Percentiles rank a stretch among this genome's conserved stretches.
These are phyloP conservation scores for Coprinopsis sp. DNA, from an alignment of 768 basidiomycete species.

Conservation along the genomic window DNA sequence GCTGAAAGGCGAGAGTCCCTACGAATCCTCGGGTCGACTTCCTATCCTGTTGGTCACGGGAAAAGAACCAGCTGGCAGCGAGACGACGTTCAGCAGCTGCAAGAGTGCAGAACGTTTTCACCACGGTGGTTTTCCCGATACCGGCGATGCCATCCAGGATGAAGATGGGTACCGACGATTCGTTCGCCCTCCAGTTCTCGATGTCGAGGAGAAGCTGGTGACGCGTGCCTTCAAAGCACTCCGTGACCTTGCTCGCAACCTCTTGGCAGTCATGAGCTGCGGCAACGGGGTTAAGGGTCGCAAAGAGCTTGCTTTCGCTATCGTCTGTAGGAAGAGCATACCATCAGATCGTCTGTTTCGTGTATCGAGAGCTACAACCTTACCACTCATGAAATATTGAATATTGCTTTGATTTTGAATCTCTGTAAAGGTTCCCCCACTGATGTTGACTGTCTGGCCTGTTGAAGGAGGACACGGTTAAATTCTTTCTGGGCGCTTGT, in stretches of 20 bases:
- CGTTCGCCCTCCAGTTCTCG: neutral
- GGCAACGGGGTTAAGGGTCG: constrained; percentile 9
- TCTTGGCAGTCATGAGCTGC: constrained; percentile 1
- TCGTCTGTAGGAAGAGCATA: no score
- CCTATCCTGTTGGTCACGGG: neutral
- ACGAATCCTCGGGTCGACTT: neutral
- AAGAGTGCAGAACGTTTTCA: neutral
- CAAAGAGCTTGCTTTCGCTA: no score
- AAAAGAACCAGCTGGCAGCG: constrained; percentile 4
- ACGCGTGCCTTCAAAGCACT: constrained; percentile 3
- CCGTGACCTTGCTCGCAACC: neutral
- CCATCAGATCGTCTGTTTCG: no score
- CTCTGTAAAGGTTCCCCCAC: no score
- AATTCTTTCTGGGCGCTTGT: no score
- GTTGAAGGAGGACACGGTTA: no score
- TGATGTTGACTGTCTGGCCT: no score
- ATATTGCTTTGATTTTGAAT: no score
- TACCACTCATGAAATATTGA: no score
- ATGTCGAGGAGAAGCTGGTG: neutral
- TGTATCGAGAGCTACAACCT: no score
- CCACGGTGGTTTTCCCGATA: constrained; percentile 3
- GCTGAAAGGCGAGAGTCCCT: constrained; percentile 1
- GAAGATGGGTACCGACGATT: neutral
- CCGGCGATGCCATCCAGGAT: constrained; percentile 6
- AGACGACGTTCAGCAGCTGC: neutral